Evolutionary conservation across 1,139 yeast species (phyloP), one percentile per base, ranked within the genome.

Genomic region (Diutina sp.): DNA sequence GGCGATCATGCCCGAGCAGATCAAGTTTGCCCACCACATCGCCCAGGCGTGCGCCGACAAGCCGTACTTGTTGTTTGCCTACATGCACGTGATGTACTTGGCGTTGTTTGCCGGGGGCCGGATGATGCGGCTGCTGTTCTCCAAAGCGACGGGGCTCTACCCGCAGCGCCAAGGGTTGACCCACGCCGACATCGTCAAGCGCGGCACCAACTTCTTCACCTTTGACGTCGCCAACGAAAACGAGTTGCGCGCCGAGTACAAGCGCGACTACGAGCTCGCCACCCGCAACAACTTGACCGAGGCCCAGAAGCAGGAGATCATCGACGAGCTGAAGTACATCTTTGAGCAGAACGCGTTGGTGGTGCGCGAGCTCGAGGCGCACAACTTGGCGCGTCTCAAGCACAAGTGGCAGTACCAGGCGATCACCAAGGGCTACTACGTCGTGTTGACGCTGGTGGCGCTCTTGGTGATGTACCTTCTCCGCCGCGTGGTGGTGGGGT

Each of bases 61-160:
- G 64, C 96, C 96, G 8, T 82, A 86, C 64, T 70, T 87, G 46
- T 70, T 88, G 47, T 73, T 89, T 58, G 95, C 96, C n/a, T 88
- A 88, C 69, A 80, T 89, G 72, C 96, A 88, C 66, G 95, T 87
- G 53, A 79, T 88, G 83, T 89, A 89, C 69, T 73, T 88, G 65
- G 96, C 95, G 1, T 76, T 89, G 55, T 89, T 89, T 71, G 96
- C 96, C 6, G 96, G 96, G 55, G 96, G 95, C 35, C 76, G 85
- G 61, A 77, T 88, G 56, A 79, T 88, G 82, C 74, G 86, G 59
- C 83, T 90, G 1, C 79, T 83, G 25, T 69, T 88, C 46, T 76
- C 85, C 55, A 82, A 78, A 64, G 84, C 90, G 41, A 73, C 85
- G 4, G 90, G 91, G 1, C 71, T 88, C 59, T 87, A 87, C 74